Evolutionary conservation across 306 rosid genomes (phyloP).

Genomic region (Prunus kanzakura): DNA sequence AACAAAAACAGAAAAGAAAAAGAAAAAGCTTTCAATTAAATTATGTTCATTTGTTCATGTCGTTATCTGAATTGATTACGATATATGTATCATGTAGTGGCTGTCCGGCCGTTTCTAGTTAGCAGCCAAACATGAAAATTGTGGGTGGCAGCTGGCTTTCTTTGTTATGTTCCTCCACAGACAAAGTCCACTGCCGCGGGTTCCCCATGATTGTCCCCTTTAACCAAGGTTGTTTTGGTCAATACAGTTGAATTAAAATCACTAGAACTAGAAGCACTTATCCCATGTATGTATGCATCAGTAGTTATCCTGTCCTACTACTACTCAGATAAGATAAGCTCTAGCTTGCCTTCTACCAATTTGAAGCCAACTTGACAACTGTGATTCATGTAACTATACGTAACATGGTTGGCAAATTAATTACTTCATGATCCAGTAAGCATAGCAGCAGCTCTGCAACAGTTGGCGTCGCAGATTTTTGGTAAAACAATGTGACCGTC

Average conservation of each 20-base stretch:
- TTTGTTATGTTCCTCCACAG: background rate
- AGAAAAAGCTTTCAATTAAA: too few relatives aligned
- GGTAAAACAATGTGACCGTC: background rate
- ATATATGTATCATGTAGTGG: too few relatives aligned
- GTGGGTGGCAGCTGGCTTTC: too few relatives aligned
- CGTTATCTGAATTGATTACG: too few relatives aligned
- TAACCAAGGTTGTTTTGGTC: background rate
- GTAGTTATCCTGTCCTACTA: too few relatives aligned
- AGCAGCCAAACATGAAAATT: too few relatives aligned
- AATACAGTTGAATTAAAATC: background rate
- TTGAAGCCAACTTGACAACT: too few relatives aligned
- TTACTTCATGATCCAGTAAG: background rate
- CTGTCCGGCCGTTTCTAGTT: too few relatives aligned
- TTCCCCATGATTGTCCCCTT: background rate
- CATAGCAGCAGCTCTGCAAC: background rate
- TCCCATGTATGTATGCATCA: background rate
- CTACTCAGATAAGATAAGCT: too few relatives aligned
- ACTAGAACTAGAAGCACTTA: background rate
- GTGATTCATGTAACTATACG: background rate
- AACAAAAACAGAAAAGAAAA: too few relatives aligned
- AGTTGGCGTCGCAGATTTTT: background rate
- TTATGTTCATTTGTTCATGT: too few relatives aligned
- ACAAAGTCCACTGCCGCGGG: background rate
- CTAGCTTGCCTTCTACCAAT: too few relatives aligned
- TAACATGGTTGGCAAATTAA: background rate